Conservation (phyloP, 2,329 filamentous ascomycete species). For the Coniochaeta pulveracea region DNA sequence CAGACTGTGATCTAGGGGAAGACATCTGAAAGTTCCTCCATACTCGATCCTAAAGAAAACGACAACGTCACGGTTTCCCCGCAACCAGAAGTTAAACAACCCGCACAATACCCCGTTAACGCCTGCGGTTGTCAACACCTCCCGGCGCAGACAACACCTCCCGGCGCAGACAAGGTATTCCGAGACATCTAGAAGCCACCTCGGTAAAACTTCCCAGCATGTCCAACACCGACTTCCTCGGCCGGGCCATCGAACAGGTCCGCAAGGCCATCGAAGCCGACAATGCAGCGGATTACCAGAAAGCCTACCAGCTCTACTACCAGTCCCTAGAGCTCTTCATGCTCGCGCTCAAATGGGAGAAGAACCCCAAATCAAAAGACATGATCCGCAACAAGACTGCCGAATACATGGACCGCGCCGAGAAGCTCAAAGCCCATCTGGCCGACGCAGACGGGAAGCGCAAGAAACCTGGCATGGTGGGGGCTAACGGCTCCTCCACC, state of each 20-base stretch:
- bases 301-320: constrained; percentile 94
- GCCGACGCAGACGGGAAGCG: constrained; percentile 59
- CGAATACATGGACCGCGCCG: constrained; percentile 97
- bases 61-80: too few species aligned
- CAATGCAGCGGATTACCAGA: constrained; percentile 91
- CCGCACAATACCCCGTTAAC: too few species aligned
- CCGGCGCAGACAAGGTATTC: too few species aligned
- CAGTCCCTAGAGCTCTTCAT: constrained; percentile 95
- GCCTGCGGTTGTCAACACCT: too few species aligned
- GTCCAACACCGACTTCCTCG: constrained; percentile 95
- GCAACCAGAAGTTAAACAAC: too few species aligned
- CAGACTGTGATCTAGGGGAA: too few species aligned
- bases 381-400: constrained; percentile 92
- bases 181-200: too few species aligned
- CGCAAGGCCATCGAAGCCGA: constrained; percentile 97
- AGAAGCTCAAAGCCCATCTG: constrained; percentile 92
- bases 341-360: constrained; percentile 98
- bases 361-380: constrained; percentile 93
- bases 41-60: too few species aligned
- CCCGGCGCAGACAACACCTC: too few species aligned
- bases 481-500: constrained; percentile 57
- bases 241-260: constrained; percentile 90
- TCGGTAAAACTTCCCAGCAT: too few species aligned
- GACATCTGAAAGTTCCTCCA: too few species aligned
- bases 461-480: constrained; percentile 62